Conservation (phyloP, 495 filamentous ascomycete species). For the Lepraria neglecta region DNA sequence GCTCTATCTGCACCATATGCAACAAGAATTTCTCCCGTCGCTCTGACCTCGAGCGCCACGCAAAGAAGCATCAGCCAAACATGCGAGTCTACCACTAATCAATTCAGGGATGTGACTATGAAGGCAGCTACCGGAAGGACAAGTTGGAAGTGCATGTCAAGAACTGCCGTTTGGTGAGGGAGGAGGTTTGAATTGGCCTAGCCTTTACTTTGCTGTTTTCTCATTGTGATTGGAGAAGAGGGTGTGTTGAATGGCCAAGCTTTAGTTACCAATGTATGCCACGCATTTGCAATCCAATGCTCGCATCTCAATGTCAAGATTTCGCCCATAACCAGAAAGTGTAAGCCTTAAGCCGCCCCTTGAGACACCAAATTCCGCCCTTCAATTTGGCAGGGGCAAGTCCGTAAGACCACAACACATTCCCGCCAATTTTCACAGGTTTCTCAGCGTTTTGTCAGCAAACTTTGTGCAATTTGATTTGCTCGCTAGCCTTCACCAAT, state of each 20-base stretch:
- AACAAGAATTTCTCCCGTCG: conserved; percentile 9
- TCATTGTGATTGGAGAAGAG: background rate
- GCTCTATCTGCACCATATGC: conserved; percentile 1
- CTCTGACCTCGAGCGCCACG: conserved; percentile 11
- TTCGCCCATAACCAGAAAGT: background rate
- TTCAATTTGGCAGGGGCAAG: background rate
- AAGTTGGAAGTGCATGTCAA: conserved; percentile 9
- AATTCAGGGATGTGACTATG: background rate
- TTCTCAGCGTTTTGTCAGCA: background rate
- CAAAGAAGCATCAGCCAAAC: conserved; percentile 6
- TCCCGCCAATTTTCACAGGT: background rate
- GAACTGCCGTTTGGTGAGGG: conserved; percentile 5
- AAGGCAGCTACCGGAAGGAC: conserved; percentile 10
- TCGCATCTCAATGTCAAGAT: background rate
- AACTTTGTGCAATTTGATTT: background rate
- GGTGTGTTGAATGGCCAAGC: background rate
- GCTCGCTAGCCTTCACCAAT: background rate
- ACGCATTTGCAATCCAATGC: background rate
- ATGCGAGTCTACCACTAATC: conserved; percentile 6
- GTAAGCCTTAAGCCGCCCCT: background rate
- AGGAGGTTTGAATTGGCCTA: background rate
- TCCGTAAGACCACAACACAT: conserved; percentile 3
- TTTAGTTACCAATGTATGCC: background rate
- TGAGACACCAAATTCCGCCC: background rate
- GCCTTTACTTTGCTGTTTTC: background rate